These are phyloP conservation scores for Usnea hakonensis DNA, from an alignment of 495 filamentous ascomycete genomes.

Conservation along the genomic window DNA sequence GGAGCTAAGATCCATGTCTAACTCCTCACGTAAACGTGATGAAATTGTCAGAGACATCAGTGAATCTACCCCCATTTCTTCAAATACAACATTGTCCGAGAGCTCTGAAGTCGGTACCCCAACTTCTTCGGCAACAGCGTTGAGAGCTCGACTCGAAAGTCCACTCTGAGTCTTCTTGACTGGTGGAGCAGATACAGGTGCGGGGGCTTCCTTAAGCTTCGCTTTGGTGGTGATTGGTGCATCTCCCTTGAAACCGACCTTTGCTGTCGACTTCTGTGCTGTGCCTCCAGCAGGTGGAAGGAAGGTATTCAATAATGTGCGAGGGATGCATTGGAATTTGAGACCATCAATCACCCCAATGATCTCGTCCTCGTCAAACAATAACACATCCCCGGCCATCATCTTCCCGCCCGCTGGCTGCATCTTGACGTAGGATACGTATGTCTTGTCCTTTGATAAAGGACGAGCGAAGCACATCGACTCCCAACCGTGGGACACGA, in stretches of 20 bases:
- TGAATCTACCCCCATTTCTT: slow-evolving; percentile 43
- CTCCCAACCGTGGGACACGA: slow-evolving; percentile 58
- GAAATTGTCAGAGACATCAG: slow-evolving; percentile 39
- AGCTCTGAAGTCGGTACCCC: no score
- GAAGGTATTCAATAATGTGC: not conserved
- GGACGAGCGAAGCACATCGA: slow-evolving; percentile 29
- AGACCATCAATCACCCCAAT: no score
- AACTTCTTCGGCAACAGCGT: no score
- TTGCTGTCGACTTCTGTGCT: no score
- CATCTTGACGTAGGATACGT: no score
- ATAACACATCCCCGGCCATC: no score
- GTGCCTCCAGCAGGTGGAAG: not conserved
- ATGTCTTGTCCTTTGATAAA: no score
- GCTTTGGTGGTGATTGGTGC: no score
- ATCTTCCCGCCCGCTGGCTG: no score
- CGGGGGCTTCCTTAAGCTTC: not conserved
- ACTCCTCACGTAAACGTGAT: slow-evolving; percentile 31
- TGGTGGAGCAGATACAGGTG: not conserved
- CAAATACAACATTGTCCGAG: no score
- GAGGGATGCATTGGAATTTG: not conserved
- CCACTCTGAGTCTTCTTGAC: not conserved
- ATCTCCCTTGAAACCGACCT: no score
- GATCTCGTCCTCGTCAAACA: no score
- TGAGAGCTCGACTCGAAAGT: slow-evolving; percentile 5
- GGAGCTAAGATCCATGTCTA: slow-evolving; percentile 28